Percentiles rank a stretch among this genome's conserved stretches.
phyloP scores from a whole-genome alignment of 2,329 filamentous ascomycete genomes.

The Phoma sp. region DNA sequence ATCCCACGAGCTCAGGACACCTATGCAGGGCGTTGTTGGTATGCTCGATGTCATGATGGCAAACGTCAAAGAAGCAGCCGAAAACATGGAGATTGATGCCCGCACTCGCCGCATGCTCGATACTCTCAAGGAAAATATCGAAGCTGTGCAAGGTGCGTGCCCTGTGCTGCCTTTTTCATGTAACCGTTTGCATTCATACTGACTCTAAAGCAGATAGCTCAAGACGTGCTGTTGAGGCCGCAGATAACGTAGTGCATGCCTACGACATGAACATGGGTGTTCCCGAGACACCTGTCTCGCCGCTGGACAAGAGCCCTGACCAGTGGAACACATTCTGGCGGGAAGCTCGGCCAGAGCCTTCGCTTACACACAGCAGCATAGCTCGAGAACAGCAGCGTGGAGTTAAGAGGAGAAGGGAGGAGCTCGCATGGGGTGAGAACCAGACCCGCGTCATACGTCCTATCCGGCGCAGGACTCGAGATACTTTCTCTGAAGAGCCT shows the following conservation, averaged over 20 bases:
- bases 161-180: not conserved
- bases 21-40: conserved; percentile 77
- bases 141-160: conserved; percentile 69
- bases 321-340: conserved; percentile 37
- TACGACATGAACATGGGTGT: conserved; percentile 78
- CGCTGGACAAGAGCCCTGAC: conserved; percentile 40
- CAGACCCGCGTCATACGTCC: conserved; percentile 35
- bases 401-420: conserved; percentile 54
- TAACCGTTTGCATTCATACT: conserved; percentile 1
- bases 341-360: conserved; percentile 52
- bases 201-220: conserved; percentile 64
- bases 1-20: conserved; percentile 74
- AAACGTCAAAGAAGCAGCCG: conserved; percentile 70
- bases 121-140: conserved; percentile 71
- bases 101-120: conserved; percentile 64
- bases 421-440: conserved; percentile 37
- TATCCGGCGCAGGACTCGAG: conserved; percentile 35
- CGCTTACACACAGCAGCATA: conserved; percentile 52
- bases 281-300: conserved; percentile 65
- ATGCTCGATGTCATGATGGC: conserved; percentile 81
- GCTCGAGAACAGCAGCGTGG: conserved; percentile 47
- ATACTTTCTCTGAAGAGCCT: conserved; percentile 41
- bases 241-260: conserved; percentile 77
- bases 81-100: conserved; percentile 60
- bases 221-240: conserved; percentile 73